Base-by-base conservation (phyloP, 352 stramenopile genomes). In the Pythium grandisporangium region DNA sequence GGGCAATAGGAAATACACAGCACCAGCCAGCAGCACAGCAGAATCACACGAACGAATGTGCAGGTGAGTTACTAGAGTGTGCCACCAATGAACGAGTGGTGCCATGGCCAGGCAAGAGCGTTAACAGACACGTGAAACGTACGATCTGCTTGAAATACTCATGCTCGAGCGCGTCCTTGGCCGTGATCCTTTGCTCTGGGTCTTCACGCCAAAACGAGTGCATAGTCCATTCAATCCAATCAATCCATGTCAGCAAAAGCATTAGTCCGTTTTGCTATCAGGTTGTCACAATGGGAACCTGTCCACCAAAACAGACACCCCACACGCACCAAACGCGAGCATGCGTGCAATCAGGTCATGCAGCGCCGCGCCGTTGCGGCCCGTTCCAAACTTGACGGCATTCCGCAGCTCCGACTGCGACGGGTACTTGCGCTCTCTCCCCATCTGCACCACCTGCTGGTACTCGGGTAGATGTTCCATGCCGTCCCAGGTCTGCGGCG, bases 141-240 rank as follows among this genome's bases (percentile, higher is more conserved):
- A 90, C 79, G 50, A 88, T 94, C 21, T 93, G 68, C 51, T 75
- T 87, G 48, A 98, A 97, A 50, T 97, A 98, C 47, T 89, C 63
- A 63, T 98, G 89, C 33, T 95, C 71, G 10, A 97, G 53, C 26
- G 93, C 93, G 45, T 96, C 71, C 35, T 88, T 80, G 4, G 90
- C 91, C 22, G 76, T 95, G 48, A 97, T 94, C 21, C 93, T 78
- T 26, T 84, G 70, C 51, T 79, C 70, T 25, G 91, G 91, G 61
- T 96, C 81, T 77, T 72, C 33, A 10, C 49, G 40, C n/a, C 48
- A 12, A 20, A 30, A 27, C 25, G 23, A 41, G 12, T 11, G 25
- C 26, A 14, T 8, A 21, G 20, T 40, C 23, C 42, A 21, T 10
- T 22, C 14, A 13, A 26, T 23, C 11, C 16, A 7, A 38, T 19